These are phyloP conservation scores for Mariannaea elegans DNA, from an alignment of 2,329 filamentous ascomycete genomes.

Conservation along the genomic window DNA sequence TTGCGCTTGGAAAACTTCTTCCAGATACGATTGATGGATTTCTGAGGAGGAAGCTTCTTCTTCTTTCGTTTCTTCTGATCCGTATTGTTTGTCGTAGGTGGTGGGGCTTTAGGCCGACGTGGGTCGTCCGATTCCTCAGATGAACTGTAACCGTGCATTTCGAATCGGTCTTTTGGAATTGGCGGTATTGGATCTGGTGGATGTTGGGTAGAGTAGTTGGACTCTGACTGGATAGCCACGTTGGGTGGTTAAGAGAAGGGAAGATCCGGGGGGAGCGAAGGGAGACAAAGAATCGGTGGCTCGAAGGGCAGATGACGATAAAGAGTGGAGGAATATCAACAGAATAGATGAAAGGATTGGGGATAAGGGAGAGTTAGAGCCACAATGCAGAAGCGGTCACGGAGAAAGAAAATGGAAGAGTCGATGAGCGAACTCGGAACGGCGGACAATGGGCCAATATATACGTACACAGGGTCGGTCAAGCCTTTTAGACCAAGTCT, in stretches of 20 bases:
- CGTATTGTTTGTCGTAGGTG: constrained; percentile 45
- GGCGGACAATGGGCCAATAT: constrained; percentile 20
- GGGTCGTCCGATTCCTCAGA: constrained; percentile 61
- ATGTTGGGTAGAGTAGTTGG: neutral
- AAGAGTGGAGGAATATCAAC: neutral
- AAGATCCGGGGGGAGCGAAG: neutral
- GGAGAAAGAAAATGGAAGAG: neutral
- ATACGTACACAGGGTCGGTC: neutral
- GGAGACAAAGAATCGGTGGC: neutral
- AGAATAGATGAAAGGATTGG: neutral
- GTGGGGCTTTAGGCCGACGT: constrained; percentile 47
- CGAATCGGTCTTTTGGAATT: neutral
- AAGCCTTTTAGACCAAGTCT: neutral
- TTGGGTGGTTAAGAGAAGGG: neutral
- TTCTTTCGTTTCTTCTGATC: constrained; percentile 61
- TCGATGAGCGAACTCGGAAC: constrained; percentile 3
- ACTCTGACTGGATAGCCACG: neutral
- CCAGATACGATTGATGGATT: constrained; percentile 74
- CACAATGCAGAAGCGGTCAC: constrained; percentile 13
- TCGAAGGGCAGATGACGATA: neutral
- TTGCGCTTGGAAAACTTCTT: constrained; percentile 65
- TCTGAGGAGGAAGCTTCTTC: constrained; percentile 66
- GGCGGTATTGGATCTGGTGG: neutral
- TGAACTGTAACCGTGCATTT: constrained; percentile 59
- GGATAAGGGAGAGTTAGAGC: neutral